Conservation (phyloP, 148 eudicot species). For the Nepenthes gracilis region DNA sequence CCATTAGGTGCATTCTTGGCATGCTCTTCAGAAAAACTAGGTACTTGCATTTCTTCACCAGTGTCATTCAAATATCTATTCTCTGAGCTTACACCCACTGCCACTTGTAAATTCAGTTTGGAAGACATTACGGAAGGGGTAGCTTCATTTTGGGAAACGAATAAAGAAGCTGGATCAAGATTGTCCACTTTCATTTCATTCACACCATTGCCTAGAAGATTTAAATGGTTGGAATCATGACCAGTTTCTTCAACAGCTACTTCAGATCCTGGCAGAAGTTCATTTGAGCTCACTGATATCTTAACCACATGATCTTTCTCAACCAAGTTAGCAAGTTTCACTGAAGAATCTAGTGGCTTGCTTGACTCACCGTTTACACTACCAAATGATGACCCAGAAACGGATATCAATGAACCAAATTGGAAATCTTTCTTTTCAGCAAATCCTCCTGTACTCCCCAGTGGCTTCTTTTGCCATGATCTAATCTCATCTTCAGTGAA, state of each 20-base stretch:
- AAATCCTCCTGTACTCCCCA: slow-evolving; percentile 11
- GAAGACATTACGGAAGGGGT: slow-evolving; percentile 7
- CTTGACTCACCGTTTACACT: slow-evolving; percentile 20
- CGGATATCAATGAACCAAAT: slow-evolving; percentile 33
- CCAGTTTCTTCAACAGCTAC: slow-evolving; percentile 18
- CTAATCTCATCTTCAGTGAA: slow-evolving; percentile 62
- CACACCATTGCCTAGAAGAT: slow-evolving; percentile 23
- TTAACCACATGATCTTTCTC: slow-evolving; percentile 13
- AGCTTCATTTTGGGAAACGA: slow-evolving; percentile 16
- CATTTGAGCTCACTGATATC: slow-evolving; percentile 8
- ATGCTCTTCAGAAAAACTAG: slow-evolving; percentile 17
- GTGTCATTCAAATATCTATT: slow-evolving; percentile 22
- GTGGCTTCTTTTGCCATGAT: slow-evolving; percentile 23
- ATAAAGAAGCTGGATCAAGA: slow-evolving; percentile 20
- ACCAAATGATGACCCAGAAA: slow-evolving; percentile 27
- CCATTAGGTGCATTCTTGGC: slow-evolving; percentile 29
- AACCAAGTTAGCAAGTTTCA: slow-evolving; percentile 13
- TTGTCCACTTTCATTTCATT: slow-evolving; percentile 18
- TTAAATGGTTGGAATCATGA: slow-evolving; percentile 10
- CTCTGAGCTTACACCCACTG: slow-evolving; percentile 11
- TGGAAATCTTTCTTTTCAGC: slow-evolving; percentile 27
- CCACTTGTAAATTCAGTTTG: slow-evolving; percentile 4
- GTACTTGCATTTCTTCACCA: slow-evolving; percentile 11
- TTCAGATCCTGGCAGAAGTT: slow-evolving; percentile 14
- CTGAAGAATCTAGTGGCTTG: slow-evolving; percentile 19